Conservation (phyloP, 2,329 filamentous ascomycete genomes). For the Sclerotinia borealis region DNA sequence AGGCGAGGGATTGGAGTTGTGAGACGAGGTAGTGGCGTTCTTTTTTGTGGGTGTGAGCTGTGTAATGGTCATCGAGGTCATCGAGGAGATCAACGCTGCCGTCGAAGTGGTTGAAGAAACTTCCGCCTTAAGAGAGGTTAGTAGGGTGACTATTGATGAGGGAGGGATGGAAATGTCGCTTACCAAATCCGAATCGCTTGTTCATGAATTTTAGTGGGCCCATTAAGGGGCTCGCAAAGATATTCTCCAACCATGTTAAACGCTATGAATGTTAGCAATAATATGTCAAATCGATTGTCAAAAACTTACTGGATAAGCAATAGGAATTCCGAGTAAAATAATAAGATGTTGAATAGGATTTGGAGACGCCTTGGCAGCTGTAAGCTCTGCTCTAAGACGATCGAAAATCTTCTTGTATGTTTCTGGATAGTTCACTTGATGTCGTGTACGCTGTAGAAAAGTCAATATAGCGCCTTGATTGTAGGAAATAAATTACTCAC, state of each 20-base stretch:
- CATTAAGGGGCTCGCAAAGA: slow-evolving; percentile 79
- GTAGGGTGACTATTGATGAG: background rate
- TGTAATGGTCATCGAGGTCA: slow-evolving; percentile 94
- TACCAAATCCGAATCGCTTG: slow-evolving; percentile 74
- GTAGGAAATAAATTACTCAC: slow-evolving; percentile 31
- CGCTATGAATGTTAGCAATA: slow-evolving; percentile 42
- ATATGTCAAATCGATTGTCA: slow-evolving; percentile 18
- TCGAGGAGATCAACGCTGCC: slow-evolving; percentile 89
- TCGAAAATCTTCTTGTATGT: slow-evolving; percentile 82
- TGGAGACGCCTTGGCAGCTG: slow-evolving; percentile 56
- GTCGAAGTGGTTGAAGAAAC: slow-evolving; percentile 90
- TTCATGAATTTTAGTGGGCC: slow-evolving; percentile 85
- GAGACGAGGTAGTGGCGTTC: slow-evolving; percentile 76
- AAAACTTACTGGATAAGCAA: slow-evolving; percentile 68
- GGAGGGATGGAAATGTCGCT: slow-evolving; percentile 18
- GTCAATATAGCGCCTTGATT: background rate
- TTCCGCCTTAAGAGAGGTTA: slow-evolving; percentile 49
- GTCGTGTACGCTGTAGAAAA: slow-evolving; percentile 60
- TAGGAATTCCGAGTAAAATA: slow-evolving; percentile 78
- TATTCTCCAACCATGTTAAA: slow-evolving; percentile 93
- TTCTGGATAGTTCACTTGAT: slow-evolving; percentile 90
- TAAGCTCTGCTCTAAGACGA: slow-evolving; percentile 68
- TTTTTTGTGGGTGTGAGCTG: slow-evolving; percentile 81
- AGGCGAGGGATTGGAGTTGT: slow-evolving; percentile 75
- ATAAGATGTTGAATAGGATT: slow-evolving; percentile 84